phyloP scores from a whole-genome alignment of 2,329 filamentous ascomycete species.

The Arthroderma sp. region DNA sequence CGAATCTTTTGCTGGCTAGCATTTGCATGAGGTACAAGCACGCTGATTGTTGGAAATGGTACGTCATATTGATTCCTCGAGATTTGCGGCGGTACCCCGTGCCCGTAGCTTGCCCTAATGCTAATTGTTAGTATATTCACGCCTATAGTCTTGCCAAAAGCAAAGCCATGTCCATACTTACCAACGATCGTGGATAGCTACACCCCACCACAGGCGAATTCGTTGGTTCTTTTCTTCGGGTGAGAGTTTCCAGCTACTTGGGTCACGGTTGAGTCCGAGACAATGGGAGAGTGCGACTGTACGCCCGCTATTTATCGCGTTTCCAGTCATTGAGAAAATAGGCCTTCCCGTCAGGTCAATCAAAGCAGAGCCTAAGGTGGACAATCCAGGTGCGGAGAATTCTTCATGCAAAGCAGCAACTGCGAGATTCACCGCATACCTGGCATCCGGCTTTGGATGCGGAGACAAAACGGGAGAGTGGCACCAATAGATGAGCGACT shows the following conservation, averaged over 20 bases:
- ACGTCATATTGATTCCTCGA: constrained; percentile 43
- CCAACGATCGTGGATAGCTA: constrained; percentile 45
- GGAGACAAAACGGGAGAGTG: constrained; percentile 32
- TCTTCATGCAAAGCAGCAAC: constrained; percentile 49
- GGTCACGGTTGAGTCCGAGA: constrained; percentile 43
- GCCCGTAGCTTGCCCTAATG: constrained; percentile 39
- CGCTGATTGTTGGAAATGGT: constrained; percentile 36
- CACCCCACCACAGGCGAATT: constrained; percentile 44
- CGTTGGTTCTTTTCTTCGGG: constrained; percentile 39
- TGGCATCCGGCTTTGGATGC: constrained; percentile 42
- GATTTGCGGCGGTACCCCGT: constrained; percentile 43
- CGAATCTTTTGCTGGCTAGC: constrained; percentile 29
- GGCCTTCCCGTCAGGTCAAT: constrained; percentile 49
- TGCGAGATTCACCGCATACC: constrained; percentile 51
- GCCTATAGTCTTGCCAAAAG: background rate
- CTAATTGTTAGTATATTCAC: background rate
- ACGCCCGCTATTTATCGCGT: constrained; percentile 41
- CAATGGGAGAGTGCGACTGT: constrained; percentile 43
- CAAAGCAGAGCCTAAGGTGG: constrained; percentile 44
- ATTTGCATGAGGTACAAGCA: constrained; percentile 24
- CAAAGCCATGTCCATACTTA: constrained; percentile 12
- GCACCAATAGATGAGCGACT: constrained; percentile 46
- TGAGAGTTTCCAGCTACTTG: constrained; percentile 40
- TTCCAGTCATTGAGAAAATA: constrained; percentile 47
- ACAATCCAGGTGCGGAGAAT: constrained; percentile 44